Conservation (phyloP, 306 rosid genomes). For the Arachis hypogaea region DNA sequence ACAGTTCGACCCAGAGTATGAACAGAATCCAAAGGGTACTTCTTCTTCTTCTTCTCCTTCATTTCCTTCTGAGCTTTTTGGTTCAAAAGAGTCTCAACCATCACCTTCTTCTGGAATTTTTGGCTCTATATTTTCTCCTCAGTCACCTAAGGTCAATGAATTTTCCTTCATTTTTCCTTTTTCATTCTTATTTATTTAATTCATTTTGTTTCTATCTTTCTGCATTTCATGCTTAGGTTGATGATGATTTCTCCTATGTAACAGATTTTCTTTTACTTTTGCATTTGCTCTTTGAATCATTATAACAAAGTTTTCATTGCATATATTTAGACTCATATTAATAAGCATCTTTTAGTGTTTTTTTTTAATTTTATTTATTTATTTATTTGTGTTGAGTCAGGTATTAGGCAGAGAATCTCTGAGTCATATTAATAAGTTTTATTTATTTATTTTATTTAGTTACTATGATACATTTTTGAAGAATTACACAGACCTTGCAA, state of each 20-base stretch:
- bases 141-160: conserved; percentile 52
- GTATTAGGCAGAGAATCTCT: conserved; percentile 65
- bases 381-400: conserved; percentile 42
- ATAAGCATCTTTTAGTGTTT: conserved; percentile 31
- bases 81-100: conserved; percentile 48
- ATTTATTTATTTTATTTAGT: too few relatives aligned
- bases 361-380: not conserved
- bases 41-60: conserved; percentile 44
- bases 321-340: not conserved
- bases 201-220: not conserved
- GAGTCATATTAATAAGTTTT: not conserved
- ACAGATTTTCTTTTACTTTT: too few relatives aligned
- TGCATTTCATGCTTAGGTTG: conserved; percentile 18
- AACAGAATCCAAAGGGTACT: too few relatives aligned
- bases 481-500: too few relatives aligned
- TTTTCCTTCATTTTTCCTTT: not conserved
- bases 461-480: too few relatives aligned
- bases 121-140: conserved; percentile 55
- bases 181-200: not conserved
- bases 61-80: conserved; percentile 65
- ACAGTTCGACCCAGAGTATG: too few relatives aligned
- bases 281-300: too few relatives aligned
- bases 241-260: not conserved
- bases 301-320: not conserved
- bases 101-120: conserved; percentile 65